Evolutionary conservation across 257 asterid species (phyloP).

Genomic region (Solanum sparsipilum): DNA sequence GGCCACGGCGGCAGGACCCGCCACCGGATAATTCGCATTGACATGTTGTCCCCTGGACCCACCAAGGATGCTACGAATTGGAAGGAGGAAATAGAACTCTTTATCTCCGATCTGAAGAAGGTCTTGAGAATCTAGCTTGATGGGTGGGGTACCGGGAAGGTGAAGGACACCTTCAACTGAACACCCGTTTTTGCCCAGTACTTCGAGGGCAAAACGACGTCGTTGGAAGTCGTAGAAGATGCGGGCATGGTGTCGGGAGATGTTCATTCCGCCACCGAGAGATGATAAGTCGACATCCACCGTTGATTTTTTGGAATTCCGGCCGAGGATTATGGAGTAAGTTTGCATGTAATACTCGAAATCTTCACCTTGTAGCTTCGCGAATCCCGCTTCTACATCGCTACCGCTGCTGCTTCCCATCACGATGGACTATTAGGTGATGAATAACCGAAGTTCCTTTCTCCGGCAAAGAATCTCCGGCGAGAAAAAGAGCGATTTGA

Average conservation of each 20-base stretch:
- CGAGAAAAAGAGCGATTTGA: background rate
- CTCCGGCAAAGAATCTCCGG: background rate
- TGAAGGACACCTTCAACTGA: constrained; percentile 90
- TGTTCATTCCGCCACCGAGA: constrained; percentile 97
- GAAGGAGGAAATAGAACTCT: constrained; percentile 75
- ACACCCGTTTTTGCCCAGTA: constrained; percentile 90
- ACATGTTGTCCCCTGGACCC: constrained; percentile 40
- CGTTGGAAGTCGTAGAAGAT: constrained; percentile 95
- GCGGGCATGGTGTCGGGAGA: constrained; percentile 98
- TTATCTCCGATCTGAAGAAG: constrained; percentile 89
- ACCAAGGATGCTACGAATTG: constrained; percentile 81
- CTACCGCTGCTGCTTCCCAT: constrained; percentile 69
- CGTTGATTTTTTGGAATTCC: constrained; percentile 89
- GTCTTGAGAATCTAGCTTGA: constrained; percentile 94
- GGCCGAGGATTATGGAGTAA: constrained; percentile 87
- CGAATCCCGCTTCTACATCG: constrained; percentile 98
- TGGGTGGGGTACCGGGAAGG: constrained; percentile 77
- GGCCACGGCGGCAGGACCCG: constrained; percentile 2
- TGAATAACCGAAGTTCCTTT: background rate
- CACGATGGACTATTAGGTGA: background rate
- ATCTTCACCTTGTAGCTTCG: constrained; percentile 93
- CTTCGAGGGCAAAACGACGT: constrained; percentile 94
- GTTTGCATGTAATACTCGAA: constrained; percentile 99
- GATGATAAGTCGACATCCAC: constrained; percentile 95
- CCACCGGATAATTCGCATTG: constrained; percentile 19